These are phyloP conservation scores for Suhomyces bolitotheri DNA, from an alignment of 1,139 yeast genomes.

Conservation along the genomic window DNA sequence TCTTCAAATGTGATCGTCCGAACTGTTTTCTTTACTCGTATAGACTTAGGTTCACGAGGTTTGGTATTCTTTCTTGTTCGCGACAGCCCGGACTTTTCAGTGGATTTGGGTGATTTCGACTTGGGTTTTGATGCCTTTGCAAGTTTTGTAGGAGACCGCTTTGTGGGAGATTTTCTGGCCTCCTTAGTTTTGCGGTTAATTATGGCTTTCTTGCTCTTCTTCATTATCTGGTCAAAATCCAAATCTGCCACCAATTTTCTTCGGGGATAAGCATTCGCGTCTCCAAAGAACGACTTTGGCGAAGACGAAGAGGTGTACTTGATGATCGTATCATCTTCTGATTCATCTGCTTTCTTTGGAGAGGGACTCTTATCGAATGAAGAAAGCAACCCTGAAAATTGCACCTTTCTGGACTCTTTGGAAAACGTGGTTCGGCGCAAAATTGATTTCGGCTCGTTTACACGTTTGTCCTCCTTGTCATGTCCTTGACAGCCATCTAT, in stretches of 20 bases:
- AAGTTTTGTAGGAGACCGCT: constrained; percentile 1
- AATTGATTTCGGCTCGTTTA: constrained; percentile 16
- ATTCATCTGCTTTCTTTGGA: not conserved
- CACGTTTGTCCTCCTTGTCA: constrained; percentile 6
- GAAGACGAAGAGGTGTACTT: constrained; percentile 26
- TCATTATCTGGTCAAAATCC: constrained; percentile 27
- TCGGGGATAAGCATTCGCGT: constrained; percentile 24
- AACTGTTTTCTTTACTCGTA: constrained; percentile 18
- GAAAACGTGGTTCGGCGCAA: constrained; percentile 9
- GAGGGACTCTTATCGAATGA: constrained; percentile 14
- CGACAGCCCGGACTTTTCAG: not conserved
- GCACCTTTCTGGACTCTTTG: constrained; percentile 13
- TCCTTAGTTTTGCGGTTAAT: too few relatives aligned
- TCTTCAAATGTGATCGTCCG: constrained; percentile 22
- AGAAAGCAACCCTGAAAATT: constrained; percentile 18
- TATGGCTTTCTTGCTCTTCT: constrained; percentile 21
- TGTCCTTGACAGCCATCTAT: constrained; percentile 26
- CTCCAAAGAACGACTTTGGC: constrained; percentile 24
- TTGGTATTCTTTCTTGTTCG: not conserved
- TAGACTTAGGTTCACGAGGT: not conserved
- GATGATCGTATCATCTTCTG: constrained; percentile 16
- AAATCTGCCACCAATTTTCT: constrained; percentile 29
- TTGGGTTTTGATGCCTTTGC: constrained; percentile 2
- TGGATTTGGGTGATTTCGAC: constrained; percentile 2
- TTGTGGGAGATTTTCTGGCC: not conserved